Conservation (phyloP, 257 asterid species). For the Lycium barbarum region DNA sequence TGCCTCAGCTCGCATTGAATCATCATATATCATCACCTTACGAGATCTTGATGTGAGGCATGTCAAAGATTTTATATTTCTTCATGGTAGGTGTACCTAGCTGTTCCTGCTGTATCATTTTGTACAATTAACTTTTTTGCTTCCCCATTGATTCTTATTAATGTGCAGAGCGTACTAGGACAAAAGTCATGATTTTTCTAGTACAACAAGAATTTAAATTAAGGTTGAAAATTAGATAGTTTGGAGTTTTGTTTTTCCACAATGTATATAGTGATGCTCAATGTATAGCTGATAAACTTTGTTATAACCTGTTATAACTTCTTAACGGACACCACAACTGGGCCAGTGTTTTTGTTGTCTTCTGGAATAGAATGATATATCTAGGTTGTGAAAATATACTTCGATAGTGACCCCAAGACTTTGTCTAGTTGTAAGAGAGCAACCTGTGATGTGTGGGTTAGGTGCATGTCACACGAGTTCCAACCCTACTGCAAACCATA, state of each 20-base stretch:
- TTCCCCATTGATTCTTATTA: neutral
- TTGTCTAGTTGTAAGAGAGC: neutral
- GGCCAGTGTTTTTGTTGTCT: constrained; percentile 13
- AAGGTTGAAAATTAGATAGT: neutral
- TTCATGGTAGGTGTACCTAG: constrained; percentile 76
- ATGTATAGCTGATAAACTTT: neutral
- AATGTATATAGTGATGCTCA: neutral
- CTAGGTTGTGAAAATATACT: constrained; percentile 7
- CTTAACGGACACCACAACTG: neutral
- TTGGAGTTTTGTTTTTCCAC: neutral
- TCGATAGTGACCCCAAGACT: neutral
- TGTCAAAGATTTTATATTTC: constrained; percentile 80
- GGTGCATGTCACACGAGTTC: neutral
- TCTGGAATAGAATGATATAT: constrained; percentile 4
- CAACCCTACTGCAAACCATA: neutral
- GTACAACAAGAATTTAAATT: neutral
- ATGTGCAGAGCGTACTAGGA: neutral
- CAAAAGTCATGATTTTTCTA: neutral
- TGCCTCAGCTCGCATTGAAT: constrained; percentile 83
- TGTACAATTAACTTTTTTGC: neutral
- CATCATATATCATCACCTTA: constrained; percentile 75
- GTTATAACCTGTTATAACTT: neutral
- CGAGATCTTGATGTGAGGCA: constrained; percentile 96
- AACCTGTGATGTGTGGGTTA: neutral
- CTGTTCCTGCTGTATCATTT: constrained; percentile 13